Percentiles rank a stretch among this genome's conserved stretches.
Evolutionary conservation across 257 asterid genomes (phyloP).

Genomic region (Petunia secreta): DNA sequence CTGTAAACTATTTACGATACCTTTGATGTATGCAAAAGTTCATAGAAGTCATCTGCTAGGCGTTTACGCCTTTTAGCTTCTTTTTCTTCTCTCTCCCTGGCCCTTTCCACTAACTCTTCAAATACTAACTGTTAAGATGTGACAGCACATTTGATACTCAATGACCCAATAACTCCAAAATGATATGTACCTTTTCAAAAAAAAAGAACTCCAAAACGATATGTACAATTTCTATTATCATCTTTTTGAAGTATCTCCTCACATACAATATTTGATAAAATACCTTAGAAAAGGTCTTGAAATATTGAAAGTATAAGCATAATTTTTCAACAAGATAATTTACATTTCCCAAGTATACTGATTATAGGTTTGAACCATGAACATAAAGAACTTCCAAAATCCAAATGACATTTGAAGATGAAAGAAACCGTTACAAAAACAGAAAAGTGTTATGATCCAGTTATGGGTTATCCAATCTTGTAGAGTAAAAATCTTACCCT

Average conservation of each 20-base stretch:
- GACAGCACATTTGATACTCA: conserved; percentile 28
- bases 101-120: conserved; percentile 69
- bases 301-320: neutral
- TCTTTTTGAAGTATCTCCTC: conserved; percentile 16
- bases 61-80: conserved; percentile 91
- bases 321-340: neutral
- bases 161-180: neutral
- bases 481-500: conserved; percentile 8
- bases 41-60: conserved; percentile 63
- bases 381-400: neutral
- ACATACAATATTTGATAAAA: neutral
- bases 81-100: conserved; percentile 85
- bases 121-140: conserved; percentile 59
- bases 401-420: conserved; percentile 19
- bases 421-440: neutral
- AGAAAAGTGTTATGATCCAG: conserved; percentile 11
- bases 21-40: conserved; percentile 63
- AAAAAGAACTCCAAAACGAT: too few species aligned
- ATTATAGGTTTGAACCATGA: neutral
- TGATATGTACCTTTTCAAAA: neutral
- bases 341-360: neutral
- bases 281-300: neutral
- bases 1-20: conserved; percentile 39
- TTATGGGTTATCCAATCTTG: neutral
- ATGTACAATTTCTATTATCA: neutral